A percentile compares a stretch with the other conserved stretches of the same genome.
Evolutionary conservation across 177 flowering plant genomes (phyloP).

Genomic region (Vitis hybrid): DNA sequence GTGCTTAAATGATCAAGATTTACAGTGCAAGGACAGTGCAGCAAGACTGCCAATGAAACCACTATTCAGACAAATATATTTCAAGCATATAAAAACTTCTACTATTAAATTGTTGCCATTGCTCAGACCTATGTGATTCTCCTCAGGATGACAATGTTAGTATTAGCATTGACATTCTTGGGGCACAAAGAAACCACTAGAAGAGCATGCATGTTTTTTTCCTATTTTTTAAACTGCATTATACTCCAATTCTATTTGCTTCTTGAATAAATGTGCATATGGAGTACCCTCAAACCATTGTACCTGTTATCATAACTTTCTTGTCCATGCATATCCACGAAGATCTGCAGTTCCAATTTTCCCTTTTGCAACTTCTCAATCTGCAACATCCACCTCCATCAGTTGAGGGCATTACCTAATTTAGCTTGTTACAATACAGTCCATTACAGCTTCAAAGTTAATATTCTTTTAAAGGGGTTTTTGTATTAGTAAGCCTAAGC

Average conservation of each 20-base stretch:
- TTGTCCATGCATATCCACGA: slow-evolving; percentile 81
- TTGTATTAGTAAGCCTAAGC: not conserved
- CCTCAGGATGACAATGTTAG: no score
- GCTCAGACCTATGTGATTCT: no score
- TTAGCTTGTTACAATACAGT: not conserved
- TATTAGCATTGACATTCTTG: no score
- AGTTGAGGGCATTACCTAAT: slow-evolving; percentile 9
- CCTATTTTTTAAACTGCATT: not conserved
- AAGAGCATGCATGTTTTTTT: not conserved
- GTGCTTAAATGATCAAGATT: no score
- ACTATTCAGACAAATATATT: no score
- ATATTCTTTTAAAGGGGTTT: not conserved
- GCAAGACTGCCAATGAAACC: no score
- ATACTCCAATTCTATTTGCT: not conserved
- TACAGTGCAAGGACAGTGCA: no score
- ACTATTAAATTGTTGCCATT: no score
- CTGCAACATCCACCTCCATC: slow-evolving; percentile 40
- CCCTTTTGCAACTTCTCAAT: slow-evolving; percentile 76
- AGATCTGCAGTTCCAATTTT: slow-evolving; percentile 62
- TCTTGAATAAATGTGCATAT: not conserved
- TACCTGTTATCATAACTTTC: slow-evolving; percentile 77
- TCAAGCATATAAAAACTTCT: no score
- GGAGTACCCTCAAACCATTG: slow-evolving; percentile 2
- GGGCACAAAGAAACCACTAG: not conserved
- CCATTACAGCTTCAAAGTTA: not conserved